Base-by-base conservation (phyloP, 192 early-diverging fungal species). In the Obelidium mucronatum region DNA sequence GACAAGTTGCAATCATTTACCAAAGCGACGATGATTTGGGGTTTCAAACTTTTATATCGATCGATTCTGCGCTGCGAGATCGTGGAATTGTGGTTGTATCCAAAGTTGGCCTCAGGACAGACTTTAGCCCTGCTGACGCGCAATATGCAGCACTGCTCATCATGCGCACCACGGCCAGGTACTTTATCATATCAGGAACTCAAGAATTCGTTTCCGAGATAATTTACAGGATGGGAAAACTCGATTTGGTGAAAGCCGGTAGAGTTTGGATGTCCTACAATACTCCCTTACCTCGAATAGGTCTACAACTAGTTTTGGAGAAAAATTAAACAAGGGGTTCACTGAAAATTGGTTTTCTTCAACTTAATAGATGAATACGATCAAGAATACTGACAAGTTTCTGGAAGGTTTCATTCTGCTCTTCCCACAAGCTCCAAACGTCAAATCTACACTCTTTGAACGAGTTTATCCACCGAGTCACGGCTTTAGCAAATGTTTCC, bases 1-100 rank as follows among this genome's bases (percentile, higher is more conserved):
- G n/a, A 2, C 58, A 33, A 24, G 58, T 60, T 3, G 24, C 58
- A 11, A 60, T 60, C 30, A 60, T 60, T 60, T 60, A 60, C 30
- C 58, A 60, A 60, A 60, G 30, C 15, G 58, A 60, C 2, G 58
- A 60, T n/a, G 58, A 60, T 24, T 31, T 31, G n/a, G 58, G 26
- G 2, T 60, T 26, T 24, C 58, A 60, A 60, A 24, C 33, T 15
- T 17, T 15, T 60, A 15, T 60, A 1, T 17, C 19, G n/a, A 31
- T 60, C 13, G 15, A 31, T 24, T 15, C 15, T 17, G 26, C 58
- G 33, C 58, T 60, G 24, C 58, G 26, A 15, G 15, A 17, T 8
- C 19, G 15, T 24, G 33, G 26, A 28, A 60, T 60, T 60, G n/a
- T 15, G 15, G 30, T 60, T 28, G 19, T 60, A 28, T 17, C 26